Evolutionary conservation across 2,329 filamentous ascomycete species (phyloP).

Genomic region (Aspergillus transmontanensis): DNA sequence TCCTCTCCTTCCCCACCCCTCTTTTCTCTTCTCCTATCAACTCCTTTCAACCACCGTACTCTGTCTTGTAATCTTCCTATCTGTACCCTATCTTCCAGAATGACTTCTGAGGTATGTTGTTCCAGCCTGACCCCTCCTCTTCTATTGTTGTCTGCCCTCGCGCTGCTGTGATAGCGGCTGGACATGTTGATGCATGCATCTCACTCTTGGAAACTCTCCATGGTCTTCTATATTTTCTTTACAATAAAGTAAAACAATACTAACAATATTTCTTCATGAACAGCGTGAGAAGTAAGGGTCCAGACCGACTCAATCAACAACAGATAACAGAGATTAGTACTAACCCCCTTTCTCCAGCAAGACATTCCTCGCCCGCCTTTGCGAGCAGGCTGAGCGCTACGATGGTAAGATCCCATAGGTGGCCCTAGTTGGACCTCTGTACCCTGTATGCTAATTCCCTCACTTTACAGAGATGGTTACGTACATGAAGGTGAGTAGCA

Average conservation of each 20-base stretch:
- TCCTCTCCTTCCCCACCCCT: slow-evolving; percentile 14
- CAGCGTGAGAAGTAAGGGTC: slow-evolving; percentile 70
- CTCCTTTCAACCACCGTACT: slow-evolving; percentile 26
- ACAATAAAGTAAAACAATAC: slow-evolving; percentile 20
- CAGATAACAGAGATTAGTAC: slow-evolving; percentile 25
- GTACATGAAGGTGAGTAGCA: slow-evolving; percentile 83
- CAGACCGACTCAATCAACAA: slow-evolving; percentile 25
- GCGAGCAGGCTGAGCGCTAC: slow-evolving; percentile 99
- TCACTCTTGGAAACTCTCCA: slow-evolving; percentile 18
- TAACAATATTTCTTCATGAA: slow-evolving; percentile 34
- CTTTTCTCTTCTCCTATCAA: slow-evolving; percentile 16
- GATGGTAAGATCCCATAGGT: slow-evolving; percentile 66
- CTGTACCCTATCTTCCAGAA: slow-evolving; percentile 58
- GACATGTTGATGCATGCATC: background rate
- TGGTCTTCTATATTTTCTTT: background rate
- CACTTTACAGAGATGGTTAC: slow-evolving; percentile 79
- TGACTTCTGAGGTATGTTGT: slow-evolving; percentile 65
- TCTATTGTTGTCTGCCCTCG: slow-evolving; percentile 20
- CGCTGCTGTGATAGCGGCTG: slow-evolving; percentile 27
- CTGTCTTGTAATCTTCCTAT: slow-evolving; percentile 19
- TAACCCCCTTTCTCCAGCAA: slow-evolving; percentile 67
- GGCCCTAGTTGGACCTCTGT: background rate
- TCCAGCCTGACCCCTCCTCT: slow-evolving; percentile 39
- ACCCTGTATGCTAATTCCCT: slow-evolving; percentile 29
- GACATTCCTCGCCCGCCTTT: slow-evolving; percentile 99